Conservation (phyloP, 2,329 filamentous ascomycete genomes). For the Geoglossum cookeanum region DNA sequence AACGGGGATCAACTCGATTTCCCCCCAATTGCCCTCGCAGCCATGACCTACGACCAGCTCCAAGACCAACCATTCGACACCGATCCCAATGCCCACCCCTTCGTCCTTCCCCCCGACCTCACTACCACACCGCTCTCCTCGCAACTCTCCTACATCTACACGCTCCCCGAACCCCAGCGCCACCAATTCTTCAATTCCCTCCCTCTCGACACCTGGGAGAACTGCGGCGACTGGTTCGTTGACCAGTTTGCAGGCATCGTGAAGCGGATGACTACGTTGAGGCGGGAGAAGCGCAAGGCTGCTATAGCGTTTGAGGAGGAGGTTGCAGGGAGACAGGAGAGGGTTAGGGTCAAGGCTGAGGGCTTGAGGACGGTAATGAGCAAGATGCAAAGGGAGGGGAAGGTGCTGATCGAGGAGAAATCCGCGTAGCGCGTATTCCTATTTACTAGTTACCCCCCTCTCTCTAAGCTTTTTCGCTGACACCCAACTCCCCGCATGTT, state of each 20-base stretch:
- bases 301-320: slow-evolving; percentile 35
- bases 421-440: neutral
- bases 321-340: slow-evolving; percentile 31
- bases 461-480: no score
- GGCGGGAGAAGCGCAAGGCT: slow-evolving; percentile 33
- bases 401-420: slow-evolving; percentile 27
- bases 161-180: slow-evolving; percentile 20
- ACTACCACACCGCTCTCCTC: neutral
- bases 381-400: slow-evolving; percentile 35
- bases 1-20: neutral
- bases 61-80: neutral
- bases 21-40: neutral
- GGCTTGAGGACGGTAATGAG: slow-evolving; percentile 30
- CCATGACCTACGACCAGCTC: slow-evolving; percentile 1
- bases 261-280: slow-evolving; percentile 29
- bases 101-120: slow-evolving; percentile 13
- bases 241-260: slow-evolving; percentile 33
- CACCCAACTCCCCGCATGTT: no score
- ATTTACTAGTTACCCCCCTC: no score
- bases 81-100: slow-evolving; percentile 11
- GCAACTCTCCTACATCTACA: slow-evolving; percentile 10
- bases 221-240: slow-evolving; percentile 41
- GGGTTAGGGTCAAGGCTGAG: slow-evolving; percentile 28
- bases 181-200: slow-evolving; percentile 31
- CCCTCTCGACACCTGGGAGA: slow-evolving; percentile 37